A percentile compares a stretch with the other conserved stretches of the same genome.
Conservation (phyloP, 352 stramenopile genomes). For the Phytophthora sp. region DNA sequence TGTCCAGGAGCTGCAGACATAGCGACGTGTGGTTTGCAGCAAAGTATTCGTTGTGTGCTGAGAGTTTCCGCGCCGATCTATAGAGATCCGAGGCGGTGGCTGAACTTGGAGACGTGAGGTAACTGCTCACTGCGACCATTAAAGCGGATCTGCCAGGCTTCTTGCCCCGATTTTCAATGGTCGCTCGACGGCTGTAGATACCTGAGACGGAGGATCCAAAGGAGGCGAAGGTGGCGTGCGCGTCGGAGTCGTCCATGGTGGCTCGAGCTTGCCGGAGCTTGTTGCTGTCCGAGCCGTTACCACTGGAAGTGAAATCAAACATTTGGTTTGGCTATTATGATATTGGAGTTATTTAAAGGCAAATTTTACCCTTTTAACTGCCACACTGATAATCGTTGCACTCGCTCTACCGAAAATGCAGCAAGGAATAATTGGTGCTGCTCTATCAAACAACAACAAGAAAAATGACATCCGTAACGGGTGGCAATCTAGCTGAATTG, state of each 20-base stretch:
- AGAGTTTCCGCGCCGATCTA: slow-evolving; percentile 48
- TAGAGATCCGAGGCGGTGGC: slow-evolving; percentile 49
- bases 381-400: no score
- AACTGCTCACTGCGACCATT: slow-evolving; percentile 42
- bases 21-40: slow-evolving; percentile 48
- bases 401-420: no score
- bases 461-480: no score
- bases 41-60: slow-evolving; percentile 50
- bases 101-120: slow-evolving; percentile 43
- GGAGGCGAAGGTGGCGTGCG: slow-evolving; percentile 45
- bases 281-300: slow-evolving; percentile 8
- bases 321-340: no score
- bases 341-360: no score
- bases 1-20: slow-evolving; percentile 63
- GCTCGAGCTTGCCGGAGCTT: slow-evolving; percentile 37
- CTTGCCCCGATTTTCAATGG: slow-evolving; percentile 26
- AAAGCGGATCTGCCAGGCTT: slow-evolving; percentile 40
- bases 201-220: slow-evolving; percentile 31
- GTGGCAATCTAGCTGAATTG: no score
- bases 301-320: slow-evolving; percentile 1
- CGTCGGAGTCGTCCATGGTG: slow-evolving; percentile 51
- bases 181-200: slow-evolving; percentile 16
- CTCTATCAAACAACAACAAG: no score
- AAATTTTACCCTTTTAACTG: no score
- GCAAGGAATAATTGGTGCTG: no score